Evolutionary conservation across 805 yeast species (phyloP).

Genomic region (Candida endomychidarum): DNA sequence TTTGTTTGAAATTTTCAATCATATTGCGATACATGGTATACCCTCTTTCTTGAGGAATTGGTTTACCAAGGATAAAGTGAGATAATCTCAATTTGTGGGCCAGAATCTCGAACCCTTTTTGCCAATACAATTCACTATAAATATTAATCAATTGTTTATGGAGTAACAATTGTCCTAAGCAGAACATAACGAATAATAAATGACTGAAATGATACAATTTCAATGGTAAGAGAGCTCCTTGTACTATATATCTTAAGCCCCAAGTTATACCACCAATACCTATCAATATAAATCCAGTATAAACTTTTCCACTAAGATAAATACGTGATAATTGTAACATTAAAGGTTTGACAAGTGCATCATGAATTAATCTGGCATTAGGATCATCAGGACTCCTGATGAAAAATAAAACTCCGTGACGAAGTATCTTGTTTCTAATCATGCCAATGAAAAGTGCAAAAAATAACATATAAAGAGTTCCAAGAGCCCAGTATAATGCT

Average conservation of each 20-base stretch:
- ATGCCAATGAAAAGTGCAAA: conserved; percentile 86
- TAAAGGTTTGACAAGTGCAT: conserved; percentile 79
- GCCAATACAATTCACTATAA: conserved; percentile 60
- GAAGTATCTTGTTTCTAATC: conserved; percentile 67
- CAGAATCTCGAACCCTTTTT: conserved; percentile 51
- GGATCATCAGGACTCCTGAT: conserved; percentile 95
- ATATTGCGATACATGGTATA: conserved; percentile 54
- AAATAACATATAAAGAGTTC: conserved; percentile 83
- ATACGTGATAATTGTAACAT: conserved; percentile 71
- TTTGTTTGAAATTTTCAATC: conserved; percentile 42
- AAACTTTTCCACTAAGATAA: conserved; percentile 68
- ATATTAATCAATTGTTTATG: conserved; percentile 19
- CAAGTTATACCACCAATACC: conserved; percentile 74
- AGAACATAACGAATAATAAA: conserved; percentile 6
- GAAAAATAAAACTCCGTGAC: conserved; percentile 89
- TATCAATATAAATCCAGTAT: conserved; percentile 65
- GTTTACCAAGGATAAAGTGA: conserved; percentile 71
- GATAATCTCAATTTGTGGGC: conserved; percentile 67
- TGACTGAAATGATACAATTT: conserved; percentile 14
- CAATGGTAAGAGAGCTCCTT: conserved; percentile 29
- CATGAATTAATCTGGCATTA: conserved; percentile 79
- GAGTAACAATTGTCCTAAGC: conserved; percentile 4
- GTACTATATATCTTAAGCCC: conserved; percentile 32
- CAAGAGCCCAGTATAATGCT: conserved; percentile 58
- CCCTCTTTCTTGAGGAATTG: conserved; percentile 70